Conservation (phyloP, 352 stramenopile species). For the Phytophthora kernoviae region DNA sequence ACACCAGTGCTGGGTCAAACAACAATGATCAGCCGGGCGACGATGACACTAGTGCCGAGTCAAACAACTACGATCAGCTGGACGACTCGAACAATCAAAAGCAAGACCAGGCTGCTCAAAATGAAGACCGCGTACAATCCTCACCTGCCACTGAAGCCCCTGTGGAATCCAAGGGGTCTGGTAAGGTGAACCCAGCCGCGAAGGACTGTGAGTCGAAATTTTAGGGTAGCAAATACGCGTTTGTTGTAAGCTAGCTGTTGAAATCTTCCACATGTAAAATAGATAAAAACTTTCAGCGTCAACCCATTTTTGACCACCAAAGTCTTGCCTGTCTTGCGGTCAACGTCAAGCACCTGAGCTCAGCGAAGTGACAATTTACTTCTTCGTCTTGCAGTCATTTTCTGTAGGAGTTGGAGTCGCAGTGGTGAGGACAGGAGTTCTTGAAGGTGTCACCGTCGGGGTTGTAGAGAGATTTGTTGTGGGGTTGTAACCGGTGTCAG, state of each 20-base stretch:
- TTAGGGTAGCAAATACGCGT: too few relatives aligned
- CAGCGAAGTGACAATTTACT: neutral
- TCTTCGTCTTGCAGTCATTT: neutral
- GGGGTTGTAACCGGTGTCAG: neutral
- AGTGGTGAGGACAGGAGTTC: neutral
- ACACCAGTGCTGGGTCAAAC: neutral
- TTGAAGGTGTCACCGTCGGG: neutral
- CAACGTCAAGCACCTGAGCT: too few relatives aligned
- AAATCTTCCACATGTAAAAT: too few relatives aligned
- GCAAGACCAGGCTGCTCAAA: slow-evolving; percentile 8
- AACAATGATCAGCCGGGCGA: too few relatives aligned
- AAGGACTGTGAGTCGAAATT: slow-evolving; percentile 23
- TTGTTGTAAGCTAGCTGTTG: too few relatives aligned
- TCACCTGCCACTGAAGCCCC: slow-evolving; percentile 1
- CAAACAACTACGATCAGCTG: slow-evolving; percentile 4
- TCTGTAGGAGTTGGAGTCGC: neutral
- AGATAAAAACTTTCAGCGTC: too few relatives aligned
- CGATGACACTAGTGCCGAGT: neutral
- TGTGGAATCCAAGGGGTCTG: neutral
- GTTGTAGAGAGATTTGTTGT: too few relatives aligned
- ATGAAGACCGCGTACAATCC: slow-evolving; percentile 1
- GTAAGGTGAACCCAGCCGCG: slow-evolving; percentile 1
- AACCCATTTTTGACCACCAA: too few relatives aligned
- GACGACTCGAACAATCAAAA: slow-evolving; percentile 12
- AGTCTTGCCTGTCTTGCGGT: too few relatives aligned